phyloP scores from a whole-genome alignment of 257 asterid species.

The Primulina huaijiensis region DNA sequence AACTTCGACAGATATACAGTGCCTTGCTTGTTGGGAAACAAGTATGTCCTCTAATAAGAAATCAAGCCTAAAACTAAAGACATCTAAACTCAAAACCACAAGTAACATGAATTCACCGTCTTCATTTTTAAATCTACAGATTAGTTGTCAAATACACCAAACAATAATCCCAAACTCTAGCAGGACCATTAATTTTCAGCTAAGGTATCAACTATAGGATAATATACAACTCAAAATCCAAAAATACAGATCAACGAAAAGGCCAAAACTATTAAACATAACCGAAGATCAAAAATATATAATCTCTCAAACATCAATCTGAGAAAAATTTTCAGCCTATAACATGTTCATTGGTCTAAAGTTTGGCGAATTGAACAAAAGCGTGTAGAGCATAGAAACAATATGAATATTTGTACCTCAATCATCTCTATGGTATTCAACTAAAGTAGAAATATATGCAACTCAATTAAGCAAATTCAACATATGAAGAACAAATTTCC shows the following conservation, averaged over 20 bases:
- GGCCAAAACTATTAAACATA: not conserved
- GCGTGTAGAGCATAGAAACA: not conserved
- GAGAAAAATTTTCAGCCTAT: not conserved
- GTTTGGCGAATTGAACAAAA: not conserved
- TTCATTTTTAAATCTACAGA: not conserved
- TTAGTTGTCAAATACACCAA: not conserved
- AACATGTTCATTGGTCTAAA: not conserved
- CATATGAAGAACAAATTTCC: not conserved
- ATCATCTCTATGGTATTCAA: not conserved
- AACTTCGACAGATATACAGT: not conserved
- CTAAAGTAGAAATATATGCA: too few species aligned
- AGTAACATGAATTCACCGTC: not conserved
- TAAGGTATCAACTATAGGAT: too few species aligned
- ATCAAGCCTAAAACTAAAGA: not conserved
- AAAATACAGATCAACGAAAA: too few species aligned
- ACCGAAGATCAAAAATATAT: too few species aligned
- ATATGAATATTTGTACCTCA: too few species aligned
- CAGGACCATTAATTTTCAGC: too few species aligned
- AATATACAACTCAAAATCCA: not conserved
- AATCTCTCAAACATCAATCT: not conserved
- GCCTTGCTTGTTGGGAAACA: not conserved
- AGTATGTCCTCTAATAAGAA: not conserved
- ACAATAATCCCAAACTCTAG: not conserved
- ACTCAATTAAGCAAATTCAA: not conserved
- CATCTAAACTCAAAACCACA: not conserved